Evolutionary conservation across 352 stramenopile genomes (phyloP).

Genomic region (Globisporangium emineosum): DNA sequence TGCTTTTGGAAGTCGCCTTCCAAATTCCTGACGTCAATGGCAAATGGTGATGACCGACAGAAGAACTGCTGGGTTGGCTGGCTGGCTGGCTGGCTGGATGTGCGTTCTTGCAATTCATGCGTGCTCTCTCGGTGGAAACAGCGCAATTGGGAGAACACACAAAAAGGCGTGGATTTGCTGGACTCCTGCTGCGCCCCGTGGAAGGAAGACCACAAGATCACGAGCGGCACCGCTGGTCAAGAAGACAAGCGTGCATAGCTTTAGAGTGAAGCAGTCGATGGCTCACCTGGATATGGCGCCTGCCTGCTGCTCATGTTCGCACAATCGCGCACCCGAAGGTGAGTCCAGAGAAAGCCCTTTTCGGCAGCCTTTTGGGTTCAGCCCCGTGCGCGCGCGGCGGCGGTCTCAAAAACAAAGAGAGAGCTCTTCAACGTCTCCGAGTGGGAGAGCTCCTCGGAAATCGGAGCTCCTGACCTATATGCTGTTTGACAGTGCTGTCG

Average conservation of each 20-base stretch:
- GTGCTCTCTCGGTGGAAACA: not conserved
- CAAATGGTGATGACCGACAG: not conserved
- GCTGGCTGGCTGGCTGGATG: not conserved
- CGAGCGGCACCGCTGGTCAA: not conserved
- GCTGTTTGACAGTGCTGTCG: not conserved
- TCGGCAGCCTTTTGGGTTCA: not conserved
- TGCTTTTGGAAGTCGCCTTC: no score
- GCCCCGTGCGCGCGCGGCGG: no score
- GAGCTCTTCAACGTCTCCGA: not conserved
- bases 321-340: not conserved
- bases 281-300: not conserved
- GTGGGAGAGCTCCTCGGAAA: no score
- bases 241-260: not conserved
- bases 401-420: not conserved
- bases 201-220: not conserved
- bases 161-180: no score
- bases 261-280: not conserved
- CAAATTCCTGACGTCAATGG: not conserved
- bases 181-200: no score
- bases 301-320: not conserved
- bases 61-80: no score
- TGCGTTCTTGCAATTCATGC: not conserved
- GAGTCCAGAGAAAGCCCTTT: conserved; percentile 2
- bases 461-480: conserved; percentile 5
- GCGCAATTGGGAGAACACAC: no score